Evolutionary conservation across 2,329 filamentous ascomycete species (phyloP).

Genomic region (Colletotrichum brevisporum): DNA sequence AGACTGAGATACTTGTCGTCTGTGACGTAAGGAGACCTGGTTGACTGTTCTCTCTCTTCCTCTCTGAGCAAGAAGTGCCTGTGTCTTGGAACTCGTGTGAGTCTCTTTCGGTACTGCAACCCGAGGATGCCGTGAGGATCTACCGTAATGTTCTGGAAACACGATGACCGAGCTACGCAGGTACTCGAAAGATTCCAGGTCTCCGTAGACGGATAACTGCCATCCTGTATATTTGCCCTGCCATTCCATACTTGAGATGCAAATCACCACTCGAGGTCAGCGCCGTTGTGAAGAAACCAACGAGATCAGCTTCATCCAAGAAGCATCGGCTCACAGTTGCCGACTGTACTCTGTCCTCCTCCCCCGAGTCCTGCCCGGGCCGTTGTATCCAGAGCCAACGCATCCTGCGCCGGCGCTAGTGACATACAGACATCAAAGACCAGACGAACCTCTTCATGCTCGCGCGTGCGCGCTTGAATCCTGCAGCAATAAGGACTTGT

Average conservation of each 20-base stretch:
- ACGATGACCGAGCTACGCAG: too few species aligned
- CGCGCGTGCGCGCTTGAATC: not conserved
- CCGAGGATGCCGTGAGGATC: too few species aligned
- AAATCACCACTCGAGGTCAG: conserved; percentile 5
- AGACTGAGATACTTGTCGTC: not conserved
- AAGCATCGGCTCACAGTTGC: conserved; percentile 8
- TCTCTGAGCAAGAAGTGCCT: not conserved
- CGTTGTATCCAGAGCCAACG: conserved; percentile 33
- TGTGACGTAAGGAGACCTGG: too few species aligned
- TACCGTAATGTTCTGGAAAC: too few species aligned
- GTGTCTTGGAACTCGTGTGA: too few species aligned
- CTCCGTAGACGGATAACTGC: not conserved
- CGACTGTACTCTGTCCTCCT: not conserved
- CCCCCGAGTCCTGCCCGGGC: conserved; percentile 24
- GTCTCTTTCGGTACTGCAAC: too few species aligned
- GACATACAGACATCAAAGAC: conserved; percentile 20
- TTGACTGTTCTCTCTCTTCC: not conserved
- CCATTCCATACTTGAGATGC: conserved; percentile 34
- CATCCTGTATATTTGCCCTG: conserved; percentile 21
- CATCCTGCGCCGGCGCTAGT: conserved; percentile 37
- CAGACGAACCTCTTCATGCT: conserved; percentile 29
- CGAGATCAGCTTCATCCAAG: not conserved
- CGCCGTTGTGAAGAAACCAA: not conserved
- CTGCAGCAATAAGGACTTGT: conserved; percentile 33
- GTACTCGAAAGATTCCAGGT: too few species aligned